Evolutionary conservation across 352 stramenopile genomes (phyloP).

Genomic region (Phytopythium litorale): DNA sequence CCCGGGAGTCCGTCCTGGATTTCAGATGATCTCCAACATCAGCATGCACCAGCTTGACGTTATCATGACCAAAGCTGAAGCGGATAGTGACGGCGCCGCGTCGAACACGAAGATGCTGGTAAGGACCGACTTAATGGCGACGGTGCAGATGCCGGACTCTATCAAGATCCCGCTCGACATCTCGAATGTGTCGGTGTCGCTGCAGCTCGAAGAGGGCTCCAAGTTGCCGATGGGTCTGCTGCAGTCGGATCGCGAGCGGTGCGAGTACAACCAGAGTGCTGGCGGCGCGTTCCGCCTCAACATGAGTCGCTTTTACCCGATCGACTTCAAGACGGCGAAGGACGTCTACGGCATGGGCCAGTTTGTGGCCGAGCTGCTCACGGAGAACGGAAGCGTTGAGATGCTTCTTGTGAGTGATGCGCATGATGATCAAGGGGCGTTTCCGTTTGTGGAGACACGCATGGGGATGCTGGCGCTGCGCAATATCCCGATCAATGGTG

Average conservation of each 20-base stretch:
- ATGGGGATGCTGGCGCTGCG: slow-evolving; percentile 69
- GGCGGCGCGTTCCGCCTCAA: slow-evolving; percentile 64
- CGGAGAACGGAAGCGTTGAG: slow-evolving; percentile 50
- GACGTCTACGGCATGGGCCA: slow-evolving; percentile 42
- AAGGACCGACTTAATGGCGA: slow-evolving; percentile 59
- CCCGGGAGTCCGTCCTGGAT: slow-evolving; percentile 47
- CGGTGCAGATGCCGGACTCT: slow-evolving; percentile 65
- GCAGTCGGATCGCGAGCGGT: slow-evolving; percentile 44
- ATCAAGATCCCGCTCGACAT: slow-evolving; percentile 70
- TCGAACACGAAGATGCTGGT: slow-evolving; percentile 75
- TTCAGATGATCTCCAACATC: slow-evolving; percentile 62
- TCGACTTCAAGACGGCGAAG: slow-evolving; percentile 36
- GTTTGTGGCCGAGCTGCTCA: slow-evolving; percentile 61
- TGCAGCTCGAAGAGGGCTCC: slow-evolving; percentile 45
- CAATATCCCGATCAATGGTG: slow-evolving; percentile 55
- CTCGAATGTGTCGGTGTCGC: slow-evolving; percentile 53
- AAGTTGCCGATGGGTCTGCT: slow-evolving; percentile 40
- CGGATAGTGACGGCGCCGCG: slow-evolving; percentile 6
- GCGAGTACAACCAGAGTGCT: slow-evolving; percentile 57
- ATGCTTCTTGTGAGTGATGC: slow-evolving; percentile 44
- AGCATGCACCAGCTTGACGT: slow-evolving; percentile 73
- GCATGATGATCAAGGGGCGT: slow-evolving; percentile 42
- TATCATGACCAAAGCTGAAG: slow-evolving; percentile 27
- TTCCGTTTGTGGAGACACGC: slow-evolving; percentile 59
- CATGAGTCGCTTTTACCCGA: slow-evolving; percentile 65